These are phyloP conservation scores for Pseudonitzschia pungens DNA, from an alignment of 108 stramenopile species.

Conservation along the genomic window DNA sequence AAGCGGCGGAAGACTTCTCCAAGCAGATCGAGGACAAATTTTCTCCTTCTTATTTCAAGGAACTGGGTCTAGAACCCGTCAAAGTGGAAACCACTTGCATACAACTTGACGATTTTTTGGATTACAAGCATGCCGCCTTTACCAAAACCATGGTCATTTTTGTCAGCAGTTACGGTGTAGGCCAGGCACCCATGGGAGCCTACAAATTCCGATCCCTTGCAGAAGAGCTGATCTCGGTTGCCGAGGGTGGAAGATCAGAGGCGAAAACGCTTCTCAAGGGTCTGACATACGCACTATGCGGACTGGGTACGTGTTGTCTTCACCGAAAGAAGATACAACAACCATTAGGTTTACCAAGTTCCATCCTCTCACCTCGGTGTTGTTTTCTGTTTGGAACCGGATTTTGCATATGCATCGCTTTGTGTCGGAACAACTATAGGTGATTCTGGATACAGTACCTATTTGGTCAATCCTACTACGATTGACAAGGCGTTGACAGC, in stretches of 20 bases:
- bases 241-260: slow-evolving; percentile 15
- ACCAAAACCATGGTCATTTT: slow-evolving; percentile 66
- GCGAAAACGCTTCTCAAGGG: slow-evolving; percentile 32
- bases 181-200: slow-evolving; percentile 78
- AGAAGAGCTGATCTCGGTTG: slow-evolving; percentile 40
- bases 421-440: slow-evolving; percentile 22
- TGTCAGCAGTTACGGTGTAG: slow-evolving; percentile 75
- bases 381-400: background rate
- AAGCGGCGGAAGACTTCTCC: slow-evolving; percentile 64
- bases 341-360: slow-evolving; percentile 22
- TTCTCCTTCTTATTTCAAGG: slow-evolving; percentile 25
- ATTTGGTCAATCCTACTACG: slow-evolving; percentile 64
- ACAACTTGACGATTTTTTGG: slow-evolving; percentile 84
- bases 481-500: slow-evolving; percentile 57
- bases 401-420: background rate
- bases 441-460: slow-evolving; percentile 64
- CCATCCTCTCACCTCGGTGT: background rate
- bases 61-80: slow-evolving; percentile 6
- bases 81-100: slow-evolving; percentile 45
- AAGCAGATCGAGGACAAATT: slow-evolving; percentile 25
- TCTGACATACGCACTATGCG: slow-evolving; percentile 47
- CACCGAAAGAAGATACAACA: slow-evolving; percentile 6
- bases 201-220: slow-evolving; percentile 76
- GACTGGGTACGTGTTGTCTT: slow-evolving; percentile 42
- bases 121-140: slow-evolving; percentile 58